Evolutionary conservation across 805 yeast genomes (phyloP).

Genomic region (Cyberlindnera euphorbiae): DNA sequence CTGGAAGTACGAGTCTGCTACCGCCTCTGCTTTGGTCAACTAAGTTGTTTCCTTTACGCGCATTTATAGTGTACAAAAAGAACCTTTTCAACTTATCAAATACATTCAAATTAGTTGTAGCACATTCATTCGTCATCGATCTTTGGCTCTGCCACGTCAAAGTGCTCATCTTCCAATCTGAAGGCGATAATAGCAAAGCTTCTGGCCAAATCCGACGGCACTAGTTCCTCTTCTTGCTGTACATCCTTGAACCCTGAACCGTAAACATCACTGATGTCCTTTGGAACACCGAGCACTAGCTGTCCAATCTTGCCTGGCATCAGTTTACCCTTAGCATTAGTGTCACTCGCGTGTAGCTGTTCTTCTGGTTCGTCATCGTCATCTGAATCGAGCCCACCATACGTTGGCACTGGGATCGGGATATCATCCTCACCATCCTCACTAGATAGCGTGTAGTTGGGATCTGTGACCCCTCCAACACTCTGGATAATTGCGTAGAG

Average conservation of each 20-base stretch:
- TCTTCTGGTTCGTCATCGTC: slow-evolving; percentile 11
- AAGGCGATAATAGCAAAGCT: slow-evolving; percentile 20
- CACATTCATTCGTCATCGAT: slow-evolving; percentile 10
- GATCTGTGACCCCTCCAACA: slow-evolving; percentile 43
- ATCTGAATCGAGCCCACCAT: slow-evolving; percentile 29
- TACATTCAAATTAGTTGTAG: slow-evolving; percentile 11
- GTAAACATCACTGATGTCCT: slow-evolving; percentile 17
- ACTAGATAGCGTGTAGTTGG: slow-evolving; percentile 19
- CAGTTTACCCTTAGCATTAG: slow-evolving; percentile 3
- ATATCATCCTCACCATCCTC: slow-evolving; percentile 27
- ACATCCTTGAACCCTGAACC: slow-evolving; percentile 20
- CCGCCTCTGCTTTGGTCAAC: slow-evolving; percentile 99
- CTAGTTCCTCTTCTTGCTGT: slow-evolving; percentile 6
- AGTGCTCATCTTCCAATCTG: slow-evolving; percentile 19
- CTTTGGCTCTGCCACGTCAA: slow-evolving; percentile 15
- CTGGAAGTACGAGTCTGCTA: slow-evolving; percentile 99
- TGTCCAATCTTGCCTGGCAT: slow-evolving; percentile 13
- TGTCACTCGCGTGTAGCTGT: slow-evolving; percentile 7
- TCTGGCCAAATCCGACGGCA: slow-evolving; percentile 3
- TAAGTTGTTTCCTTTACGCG: slow-evolving; percentile 56
- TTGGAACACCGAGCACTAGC: slow-evolving; percentile 18
- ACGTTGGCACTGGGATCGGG: slow-evolving; percentile 33
- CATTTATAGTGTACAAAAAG: background rate
- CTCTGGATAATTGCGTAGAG: slow-evolving; percentile 37
- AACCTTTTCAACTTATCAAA: background rate